A percentile compares a stretch with the other conserved stretches of the same genome.
Evolutionary conservation across 352 stramenopile species (phyloP).

Genomic region (Phytophthora tentaculata): DNA sequence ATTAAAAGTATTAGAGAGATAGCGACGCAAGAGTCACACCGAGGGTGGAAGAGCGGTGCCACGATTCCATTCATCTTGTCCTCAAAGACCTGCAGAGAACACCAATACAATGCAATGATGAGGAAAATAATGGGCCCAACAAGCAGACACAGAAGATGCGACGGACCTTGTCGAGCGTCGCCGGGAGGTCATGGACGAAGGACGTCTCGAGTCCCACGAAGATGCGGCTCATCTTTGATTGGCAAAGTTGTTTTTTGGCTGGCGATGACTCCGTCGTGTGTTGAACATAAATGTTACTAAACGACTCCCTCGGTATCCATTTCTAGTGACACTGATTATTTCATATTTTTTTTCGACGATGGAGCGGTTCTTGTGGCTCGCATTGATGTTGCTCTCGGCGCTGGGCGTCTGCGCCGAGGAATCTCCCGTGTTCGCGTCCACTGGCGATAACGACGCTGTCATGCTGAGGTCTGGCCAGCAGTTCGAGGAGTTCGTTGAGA

Average conservation of each 20-base stretch:
- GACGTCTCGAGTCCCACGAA: constrained; percentile 82
- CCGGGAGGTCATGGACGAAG: constrained; percentile 72
- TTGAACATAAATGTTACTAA: background rate
- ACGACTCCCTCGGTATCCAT: constrained; percentile 1
- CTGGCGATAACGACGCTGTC: constrained; percentile 1
- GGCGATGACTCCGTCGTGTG: constrained; percentile 11
- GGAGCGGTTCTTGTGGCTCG: constrained; percentile 11
- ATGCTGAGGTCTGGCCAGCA: constrained; percentile 15
- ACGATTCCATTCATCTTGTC: constrained; percentile 85
- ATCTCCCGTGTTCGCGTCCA: background rate
- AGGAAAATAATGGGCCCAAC: background rate
- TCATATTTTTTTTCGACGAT: constrained; percentile 1
- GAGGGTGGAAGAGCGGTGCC: constrained; percentile 83
- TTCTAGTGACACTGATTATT: background rate
- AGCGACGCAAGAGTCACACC: constrained; percentile 35
- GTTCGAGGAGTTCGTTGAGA: constrained; percentile 38
- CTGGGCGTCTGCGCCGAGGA: constrained; percentile 8
- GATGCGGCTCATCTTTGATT: constrained; percentile 53
- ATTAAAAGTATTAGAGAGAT: background rate
- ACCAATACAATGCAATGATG: constrained; percentile 6
- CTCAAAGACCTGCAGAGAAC: constrained; percentile 54
- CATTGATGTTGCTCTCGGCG: constrained; percentile 26
- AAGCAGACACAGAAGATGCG: background rate
- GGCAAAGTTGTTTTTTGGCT: constrained; percentile 5
- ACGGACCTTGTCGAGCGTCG: constrained; percentile 63